Percentiles rank a stretch among this genome's conserved stretches.
Conservation (phyloP, 768 basidiomycete species). For the Royoungia palumana region DNA sequence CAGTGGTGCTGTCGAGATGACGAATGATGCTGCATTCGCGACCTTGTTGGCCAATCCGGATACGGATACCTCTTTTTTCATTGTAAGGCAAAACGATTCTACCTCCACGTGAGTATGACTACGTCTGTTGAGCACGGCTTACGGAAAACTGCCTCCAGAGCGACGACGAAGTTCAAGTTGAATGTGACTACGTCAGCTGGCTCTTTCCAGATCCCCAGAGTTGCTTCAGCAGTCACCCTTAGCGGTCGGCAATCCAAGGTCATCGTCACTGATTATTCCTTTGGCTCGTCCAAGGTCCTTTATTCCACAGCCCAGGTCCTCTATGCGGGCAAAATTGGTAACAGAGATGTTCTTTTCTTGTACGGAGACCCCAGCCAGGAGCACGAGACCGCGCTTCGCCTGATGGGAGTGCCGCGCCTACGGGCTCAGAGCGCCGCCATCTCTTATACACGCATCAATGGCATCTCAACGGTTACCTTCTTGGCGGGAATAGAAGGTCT, state of each 20-base stretch:
- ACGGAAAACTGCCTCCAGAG: slow-evolving; percentile 1
- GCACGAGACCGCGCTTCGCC: slow-evolving; percentile 49
- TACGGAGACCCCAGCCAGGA: slow-evolving; percentile 54
- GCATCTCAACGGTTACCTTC: slow-evolving; percentile 48
- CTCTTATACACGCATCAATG: slow-evolving; percentile 24
- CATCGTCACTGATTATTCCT: slow-evolving; percentile 67
- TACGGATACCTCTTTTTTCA: slow-evolving; percentile 61
- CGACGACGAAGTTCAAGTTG: slow-evolving; percentile 52
- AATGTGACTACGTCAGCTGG: slow-evolving; percentile 54
- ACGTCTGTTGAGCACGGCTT: neutral
- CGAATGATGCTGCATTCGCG: slow-evolving; percentile 51
- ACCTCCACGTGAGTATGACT: slow-evolving; percentile 53
- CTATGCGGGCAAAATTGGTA: slow-evolving; percentile 60
- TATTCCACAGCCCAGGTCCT: slow-evolving; percentile 77
- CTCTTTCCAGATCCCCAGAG: slow-evolving; percentile 52
- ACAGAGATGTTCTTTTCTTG: slow-evolving; percentile 60
- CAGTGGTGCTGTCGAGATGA: slow-evolving; percentile 41
- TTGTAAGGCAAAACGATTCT: slow-evolving; percentile 65
- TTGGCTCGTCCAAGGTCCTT: slow-evolving; percentile 57
- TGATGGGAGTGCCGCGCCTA: slow-evolving; percentile 47
- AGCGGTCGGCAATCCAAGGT: slow-evolving; percentile 72
- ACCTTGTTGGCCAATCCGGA: slow-evolving; percentile 70
- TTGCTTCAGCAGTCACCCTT: slow-evolving; percentile 53
- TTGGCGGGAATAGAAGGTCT: slow-evolving; percentile 55
- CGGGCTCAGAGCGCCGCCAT: slow-evolving; percentile 24